These are phyloP conservation scores for Leccinum pachyderme DNA, from an alignment of 1,284 basidiomycete species.

Conservation along the genomic window DNA sequence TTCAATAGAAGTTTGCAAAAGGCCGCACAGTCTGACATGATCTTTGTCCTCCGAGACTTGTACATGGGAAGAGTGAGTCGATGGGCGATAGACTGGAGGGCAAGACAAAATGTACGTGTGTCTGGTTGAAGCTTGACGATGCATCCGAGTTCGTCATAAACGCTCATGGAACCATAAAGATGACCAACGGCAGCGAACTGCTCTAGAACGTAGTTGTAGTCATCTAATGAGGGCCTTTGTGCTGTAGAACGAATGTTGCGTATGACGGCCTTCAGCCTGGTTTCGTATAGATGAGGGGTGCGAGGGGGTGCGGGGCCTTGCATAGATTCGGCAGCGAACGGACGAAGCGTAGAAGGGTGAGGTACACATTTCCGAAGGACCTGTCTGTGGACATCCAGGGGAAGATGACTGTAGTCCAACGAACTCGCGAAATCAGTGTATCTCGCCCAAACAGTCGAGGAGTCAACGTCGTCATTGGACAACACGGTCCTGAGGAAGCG, in stretches of 20 bases:
- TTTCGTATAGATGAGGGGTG: conserved; percentile 53
- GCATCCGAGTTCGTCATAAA: conserved; percentile 57
- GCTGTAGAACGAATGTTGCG: conserved; percentile 62
- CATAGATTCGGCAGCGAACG: conserved; percentile 39
- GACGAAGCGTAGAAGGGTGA: conserved; percentile 44
- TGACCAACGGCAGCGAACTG: conserved; percentile 75
- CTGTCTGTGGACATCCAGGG: conserved; percentile 61
- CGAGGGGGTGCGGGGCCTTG: conserved; percentile 35
- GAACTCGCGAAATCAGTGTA: conserved; percentile 56
- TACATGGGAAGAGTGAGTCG: conserved; percentile 58
- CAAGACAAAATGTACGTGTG: conserved; percentile 57
- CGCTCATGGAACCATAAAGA: conserved; percentile 51
- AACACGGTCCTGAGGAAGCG: conserved; percentile 34
- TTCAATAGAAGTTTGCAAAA: conserved; percentile 51
- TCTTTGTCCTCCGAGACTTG: conserved; percentile 31
- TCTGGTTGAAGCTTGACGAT: conserved; percentile 43
- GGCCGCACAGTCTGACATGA: conserved; percentile 42
- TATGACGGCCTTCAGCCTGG: conserved; percentile 61
- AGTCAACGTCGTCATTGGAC: conserved; percentile 33
- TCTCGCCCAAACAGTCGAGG: conserved; percentile 54
- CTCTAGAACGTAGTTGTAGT: conserved; percentile 70
- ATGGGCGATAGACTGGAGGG: conserved; percentile 64
- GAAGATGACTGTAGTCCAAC: conserved; percentile 47
- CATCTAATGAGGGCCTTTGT: conserved; percentile 50
- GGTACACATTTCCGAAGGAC: conserved; percentile 66